These are phyloP conservation scores for Pythium phragmitis DNA, from an alignment of 352 stramenopile species.

Conservation along the genomic window DNA sequence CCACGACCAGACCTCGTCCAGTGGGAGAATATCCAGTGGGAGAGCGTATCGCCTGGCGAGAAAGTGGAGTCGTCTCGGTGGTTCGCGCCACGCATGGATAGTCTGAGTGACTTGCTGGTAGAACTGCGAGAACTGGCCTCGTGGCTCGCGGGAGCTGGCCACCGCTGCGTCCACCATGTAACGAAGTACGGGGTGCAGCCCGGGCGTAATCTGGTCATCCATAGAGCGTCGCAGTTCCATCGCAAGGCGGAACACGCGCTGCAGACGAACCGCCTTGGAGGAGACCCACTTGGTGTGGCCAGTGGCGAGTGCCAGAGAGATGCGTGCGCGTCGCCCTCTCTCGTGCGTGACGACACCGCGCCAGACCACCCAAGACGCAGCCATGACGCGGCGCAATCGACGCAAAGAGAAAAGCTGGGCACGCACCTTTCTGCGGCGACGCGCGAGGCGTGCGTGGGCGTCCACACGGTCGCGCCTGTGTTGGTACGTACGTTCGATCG, in stretches of 20 bases:
- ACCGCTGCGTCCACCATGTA: neutral
- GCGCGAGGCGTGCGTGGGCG: conserved; percentile 17
- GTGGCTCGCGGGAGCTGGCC: neutral
- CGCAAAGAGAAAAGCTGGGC: conserved; percentile 10
- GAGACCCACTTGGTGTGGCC: conserved; percentile 25
- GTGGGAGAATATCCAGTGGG: conserved; percentile 28
- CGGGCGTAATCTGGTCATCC: conserved; percentile 7
- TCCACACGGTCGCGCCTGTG: conserved; percentile 21
- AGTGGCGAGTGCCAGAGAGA: conserved; percentile 7
- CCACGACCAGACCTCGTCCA: conserved; percentile 38
- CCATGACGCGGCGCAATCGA: neutral
- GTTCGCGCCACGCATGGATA: conserved; percentile 35
- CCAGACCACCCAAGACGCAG: conserved; percentile 10
- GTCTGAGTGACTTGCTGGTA: conserved; percentile 31
- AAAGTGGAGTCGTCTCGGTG: conserved; percentile 27
- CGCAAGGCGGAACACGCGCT: conserved; percentile 6
- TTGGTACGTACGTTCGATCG: conserved; percentile 31
- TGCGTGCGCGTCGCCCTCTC: neutral
- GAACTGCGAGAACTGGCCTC: conserved; percentile 21
- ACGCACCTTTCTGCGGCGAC: conserved; percentile 28
- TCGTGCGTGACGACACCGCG: neutral
- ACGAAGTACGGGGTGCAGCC: conserved; percentile 8
- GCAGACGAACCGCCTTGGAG: conserved; percentile 16
- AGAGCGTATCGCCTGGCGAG: conserved; percentile 33
- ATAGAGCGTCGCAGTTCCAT: conserved; percentile 10